phyloP scores from a whole-genome alignment of 352 stramenopile species.

The Pythium apleroticum region DNA sequence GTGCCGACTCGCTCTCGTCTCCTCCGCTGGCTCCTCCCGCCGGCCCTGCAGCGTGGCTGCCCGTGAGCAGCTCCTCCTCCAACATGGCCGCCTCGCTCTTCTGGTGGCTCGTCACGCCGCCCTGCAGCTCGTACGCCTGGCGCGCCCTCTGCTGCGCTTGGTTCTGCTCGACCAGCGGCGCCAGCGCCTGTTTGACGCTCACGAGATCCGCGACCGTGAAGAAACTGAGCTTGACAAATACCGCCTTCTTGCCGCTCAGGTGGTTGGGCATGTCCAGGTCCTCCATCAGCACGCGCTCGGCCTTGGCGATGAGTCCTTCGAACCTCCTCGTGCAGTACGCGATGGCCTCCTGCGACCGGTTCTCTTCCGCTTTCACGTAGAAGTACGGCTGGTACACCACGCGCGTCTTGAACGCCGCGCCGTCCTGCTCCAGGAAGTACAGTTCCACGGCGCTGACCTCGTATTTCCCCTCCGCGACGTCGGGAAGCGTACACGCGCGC shows the following conservation, averaged over 20 bases:
- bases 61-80: conserved; percentile 29
- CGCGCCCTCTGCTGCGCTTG: conserved; percentile 54
- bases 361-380: conserved; percentile 84
- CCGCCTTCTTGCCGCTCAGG: conserved; percentile 79
- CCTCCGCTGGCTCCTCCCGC: conserved; percentile 18
- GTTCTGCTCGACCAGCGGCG: conserved; percentile 65
- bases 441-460: conserved; percentile 93
- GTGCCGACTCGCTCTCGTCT: conserved; percentile 65
- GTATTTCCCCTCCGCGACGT: conserved; percentile 54
- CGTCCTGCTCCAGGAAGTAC: conserved; percentile 95
- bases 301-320: conserved; percentile 79
- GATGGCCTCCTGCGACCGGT: conserved; percentile 69
- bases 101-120: conserved; percentile 14
- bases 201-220: conserved; percentile 74
- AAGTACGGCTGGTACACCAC: conserved; percentile 97
- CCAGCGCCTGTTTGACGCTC: conserved; percentile 60
- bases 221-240: conserved; percentile 92
- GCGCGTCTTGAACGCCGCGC: conserved; percentile 94
- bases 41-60: neutral
- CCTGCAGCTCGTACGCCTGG: conserved; percentile 74
- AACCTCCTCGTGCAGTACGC: conserved; percentile 85
- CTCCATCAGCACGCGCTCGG: conserved; percentile 77
- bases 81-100: conserved; percentile 17
- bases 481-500: conserved; percentile 53
- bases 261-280: conserved; percentile 92